These are phyloP conservation scores for Penicillium salamii DNA, from an alignment of 495 filamentous ascomycete species.

Conservation along the genomic window DNA sequence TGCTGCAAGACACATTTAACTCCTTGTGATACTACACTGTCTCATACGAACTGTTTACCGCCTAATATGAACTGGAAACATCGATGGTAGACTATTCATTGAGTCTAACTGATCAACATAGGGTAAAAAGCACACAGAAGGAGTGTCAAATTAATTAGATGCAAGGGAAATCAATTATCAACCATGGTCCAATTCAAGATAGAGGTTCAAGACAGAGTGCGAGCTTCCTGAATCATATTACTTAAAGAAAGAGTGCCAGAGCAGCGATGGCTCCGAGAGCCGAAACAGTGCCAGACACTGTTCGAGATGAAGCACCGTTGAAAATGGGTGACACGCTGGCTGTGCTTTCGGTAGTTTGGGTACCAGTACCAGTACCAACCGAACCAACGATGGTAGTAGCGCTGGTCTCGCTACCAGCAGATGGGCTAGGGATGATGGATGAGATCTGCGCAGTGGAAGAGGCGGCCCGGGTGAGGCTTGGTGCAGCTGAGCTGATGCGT, in stretches of 20 bases:
- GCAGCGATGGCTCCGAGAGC: neutral
- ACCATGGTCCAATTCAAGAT: too few relatives aligned
- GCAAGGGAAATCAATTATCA: too few relatives aligned
- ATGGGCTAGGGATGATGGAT: neutral
- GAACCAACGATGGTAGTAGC: neutral
- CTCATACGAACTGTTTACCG: too few relatives aligned
- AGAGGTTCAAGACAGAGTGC: neutral
- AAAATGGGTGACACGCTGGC: neutral
- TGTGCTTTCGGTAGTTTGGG: neutral
- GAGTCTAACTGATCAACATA: too few relatives aligned
- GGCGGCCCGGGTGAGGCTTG: neutral
- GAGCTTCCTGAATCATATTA: neutral
- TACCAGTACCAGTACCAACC: neutral
- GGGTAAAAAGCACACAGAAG: too few relatives aligned
- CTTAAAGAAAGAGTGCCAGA: constrained; percentile 1
- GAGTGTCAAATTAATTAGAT: too few relatives aligned
- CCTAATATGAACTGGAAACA: too few relatives aligned
- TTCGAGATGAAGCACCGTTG: constrained; percentile 2
- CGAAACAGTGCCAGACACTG: neutral
- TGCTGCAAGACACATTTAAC: too few relatives aligned
- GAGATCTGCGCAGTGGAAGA: neutral
- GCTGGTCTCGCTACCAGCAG: neutral
- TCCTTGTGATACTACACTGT: too few relatives aligned
- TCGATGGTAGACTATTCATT: too few relatives aligned
- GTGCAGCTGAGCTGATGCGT: neutral